Evolutionary conservation across 441 rosid genomes (phyloP).

Genomic region (California macrophylla): DNA sequence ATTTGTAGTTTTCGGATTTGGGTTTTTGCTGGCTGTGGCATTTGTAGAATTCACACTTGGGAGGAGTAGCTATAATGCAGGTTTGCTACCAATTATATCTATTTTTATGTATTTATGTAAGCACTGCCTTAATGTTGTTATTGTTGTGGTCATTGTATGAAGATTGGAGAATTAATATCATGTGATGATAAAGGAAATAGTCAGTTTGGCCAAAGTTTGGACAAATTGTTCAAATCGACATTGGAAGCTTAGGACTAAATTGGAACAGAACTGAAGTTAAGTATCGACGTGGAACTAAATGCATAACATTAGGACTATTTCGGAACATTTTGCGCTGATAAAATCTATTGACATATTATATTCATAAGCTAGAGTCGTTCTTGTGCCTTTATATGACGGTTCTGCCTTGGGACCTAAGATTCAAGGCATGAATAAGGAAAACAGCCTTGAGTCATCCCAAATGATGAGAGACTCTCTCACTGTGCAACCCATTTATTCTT

Average conservation of each 20-base stretch:
- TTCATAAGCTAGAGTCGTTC: too few species aligned
- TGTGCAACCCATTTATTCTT: too few species aligned
- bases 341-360: too few species aligned
- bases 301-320: not conserved
- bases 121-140: not conserved
- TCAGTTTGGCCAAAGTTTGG: not conserved
- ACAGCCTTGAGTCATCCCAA: too few species aligned
- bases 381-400: too few species aligned
- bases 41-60: not conserved
- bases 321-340: not conserved
- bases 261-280: not conserved
- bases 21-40: not conserved
- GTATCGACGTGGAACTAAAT: not conserved
- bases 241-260: not conserved
- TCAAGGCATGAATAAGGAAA: too few species aligned
- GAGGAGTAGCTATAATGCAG: constrained; percentile 30
- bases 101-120: not conserved
- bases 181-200: not conserved
- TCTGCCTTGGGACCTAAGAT: too few species aligned
- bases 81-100: constrained; percentile 16
- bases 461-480: too few species aligned
- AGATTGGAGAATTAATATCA: not conserved
- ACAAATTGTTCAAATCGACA: not conserved
- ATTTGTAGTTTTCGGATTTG: not conserved
- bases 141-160: not conserved